Evolutionary conservation across 345 rosid genomes (phyloP).

Genomic region (Isatis tinctoria): DNA sequence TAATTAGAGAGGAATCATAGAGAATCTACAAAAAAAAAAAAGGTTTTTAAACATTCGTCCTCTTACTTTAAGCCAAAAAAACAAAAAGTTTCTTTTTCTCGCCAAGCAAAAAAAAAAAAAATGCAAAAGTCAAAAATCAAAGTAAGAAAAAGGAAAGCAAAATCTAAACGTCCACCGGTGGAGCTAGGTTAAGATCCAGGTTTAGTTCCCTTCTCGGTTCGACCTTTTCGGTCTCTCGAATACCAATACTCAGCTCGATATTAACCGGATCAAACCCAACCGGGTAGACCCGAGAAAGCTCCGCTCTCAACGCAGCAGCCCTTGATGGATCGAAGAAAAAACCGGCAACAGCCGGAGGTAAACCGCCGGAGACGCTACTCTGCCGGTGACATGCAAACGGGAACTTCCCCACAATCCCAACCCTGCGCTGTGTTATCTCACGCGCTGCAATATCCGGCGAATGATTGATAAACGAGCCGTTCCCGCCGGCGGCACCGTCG

Average conservation of each 20-base stretch:
- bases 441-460: slow-evolving; percentile 29
- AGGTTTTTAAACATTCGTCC: background rate
- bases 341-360: slow-evolving; percentile 32
- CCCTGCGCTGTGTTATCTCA: slow-evolving; percentile 28
- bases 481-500: slow-evolving; percentile 12
- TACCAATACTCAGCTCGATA: slow-evolving; percentile 24
- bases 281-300: slow-evolving; percentile 38
- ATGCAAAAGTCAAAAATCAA: background rate
- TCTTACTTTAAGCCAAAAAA: background rate
- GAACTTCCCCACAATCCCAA: slow-evolving; percentile 32
- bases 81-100: background rate
- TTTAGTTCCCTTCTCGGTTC: slow-evolving; percentile 37
- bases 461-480: slow-evolving; percentile 34
- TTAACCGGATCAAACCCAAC: slow-evolving; percentile 43
- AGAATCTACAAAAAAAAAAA: background rate
- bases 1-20: slow-evolving; percentile 8
- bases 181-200: slow-evolving; percentile 71
- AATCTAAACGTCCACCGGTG: slow-evolving; percentile 56
- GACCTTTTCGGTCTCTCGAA: slow-evolving; percentile 26
- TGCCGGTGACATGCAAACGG: slow-evolving; percentile 48
- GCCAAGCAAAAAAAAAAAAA: background rate
- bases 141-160: background rate
- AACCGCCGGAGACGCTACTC: slow-evolving; percentile 5
- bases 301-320: slow-evolving; percentile 34
- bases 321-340: slow-evolving; percentile 34